Conservation (phyloP, 352 stramenopile species). For the Elongisporangium anandrum region DNA sequence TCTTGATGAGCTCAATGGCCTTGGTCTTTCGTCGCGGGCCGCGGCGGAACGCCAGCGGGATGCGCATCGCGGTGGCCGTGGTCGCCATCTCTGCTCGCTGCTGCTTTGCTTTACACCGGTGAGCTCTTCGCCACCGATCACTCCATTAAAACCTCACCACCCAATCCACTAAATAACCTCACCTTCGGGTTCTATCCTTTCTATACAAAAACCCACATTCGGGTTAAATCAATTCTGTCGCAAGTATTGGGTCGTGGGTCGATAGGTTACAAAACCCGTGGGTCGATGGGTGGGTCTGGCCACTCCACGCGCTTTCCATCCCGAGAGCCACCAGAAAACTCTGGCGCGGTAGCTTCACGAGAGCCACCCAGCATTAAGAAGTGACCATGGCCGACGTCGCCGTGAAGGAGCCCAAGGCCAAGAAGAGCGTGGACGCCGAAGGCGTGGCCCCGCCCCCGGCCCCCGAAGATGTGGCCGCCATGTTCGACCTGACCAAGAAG, state of each 20-base stretch:
- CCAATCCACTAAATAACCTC: not conserved
- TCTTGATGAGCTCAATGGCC: constrained; percentile 75
- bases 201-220: not conserved
- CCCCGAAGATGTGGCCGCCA: constrained; percentile 81
- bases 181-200: no score
- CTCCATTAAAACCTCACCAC: constrained; percentile 13
- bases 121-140: constrained; percentile 6
- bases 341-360: constrained; percentile 9
- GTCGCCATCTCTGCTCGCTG: constrained; percentile 14
- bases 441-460: constrained; percentile 43
- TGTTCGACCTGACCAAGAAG: constrained; percentile 90
- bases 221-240: no score
- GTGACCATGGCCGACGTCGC: constrained; percentile 51
- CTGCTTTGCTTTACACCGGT: constrained; percentile 1
- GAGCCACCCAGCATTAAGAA: constrained; percentile 11
- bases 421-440: constrained; percentile 21
- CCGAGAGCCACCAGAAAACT: constrained; percentile 42
- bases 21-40: constrained; percentile 75
- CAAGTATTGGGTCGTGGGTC: not conserved
- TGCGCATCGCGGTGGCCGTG: constrained; percentile 57
- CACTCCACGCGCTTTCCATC: not conserved
- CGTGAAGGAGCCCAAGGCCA: constrained; percentile 37
- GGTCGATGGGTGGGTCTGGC: not conserved
- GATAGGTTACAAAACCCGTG: not conserved
- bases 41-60: constrained; percentile 75